These are phyloP conservation scores for Astrothelium macrocarpum DNA, from an alignment of 495 filamentous ascomycete genomes.

Conservation along the genomic window DNA sequence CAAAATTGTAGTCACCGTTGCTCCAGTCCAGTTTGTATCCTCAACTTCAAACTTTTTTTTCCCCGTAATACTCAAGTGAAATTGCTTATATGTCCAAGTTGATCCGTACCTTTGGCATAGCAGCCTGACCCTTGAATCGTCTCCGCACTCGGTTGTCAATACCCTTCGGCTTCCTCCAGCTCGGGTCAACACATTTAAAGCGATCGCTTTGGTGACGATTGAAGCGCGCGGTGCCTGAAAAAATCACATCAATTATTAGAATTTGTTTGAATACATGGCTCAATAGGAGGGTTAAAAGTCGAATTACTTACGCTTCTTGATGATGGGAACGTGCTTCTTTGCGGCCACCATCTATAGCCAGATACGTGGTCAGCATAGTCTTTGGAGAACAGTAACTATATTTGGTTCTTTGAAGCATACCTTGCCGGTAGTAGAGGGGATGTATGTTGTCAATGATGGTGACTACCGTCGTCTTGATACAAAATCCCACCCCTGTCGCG, in stretches of 20 bases:
- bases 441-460: background rate
- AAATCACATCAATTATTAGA: conserved; percentile 5
- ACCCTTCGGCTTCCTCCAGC: conserved; percentile 99
- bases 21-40: background rate
- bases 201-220: conserved; percentile 92
- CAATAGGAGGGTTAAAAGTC: conserved; percentile 9
- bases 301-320: conserved; percentile 89
- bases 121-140: conserved; percentile 87
- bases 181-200: conserved; percentile 77
- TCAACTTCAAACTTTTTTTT: conserved; percentile 8
- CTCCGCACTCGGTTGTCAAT: conserved; percentile 89
- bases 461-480: background rate
- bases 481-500: background rate
- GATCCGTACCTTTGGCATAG: conserved; percentile 91
- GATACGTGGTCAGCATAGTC: background rate
- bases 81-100: background rate
- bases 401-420: background rate
- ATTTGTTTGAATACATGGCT: background rate
- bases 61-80: conserved; percentile 16
- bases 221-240: conserved; percentile 68
- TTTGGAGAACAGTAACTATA: background rate
- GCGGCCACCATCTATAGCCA: conserved; percentile 79
- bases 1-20: conserved; percentile 11
- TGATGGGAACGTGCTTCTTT: conserved; percentile 97
- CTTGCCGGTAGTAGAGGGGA: background rate